Evolutionary conservation across 345 rosid species (phyloP).

Genomic region (Hibiscus mutabilis): DNA sequence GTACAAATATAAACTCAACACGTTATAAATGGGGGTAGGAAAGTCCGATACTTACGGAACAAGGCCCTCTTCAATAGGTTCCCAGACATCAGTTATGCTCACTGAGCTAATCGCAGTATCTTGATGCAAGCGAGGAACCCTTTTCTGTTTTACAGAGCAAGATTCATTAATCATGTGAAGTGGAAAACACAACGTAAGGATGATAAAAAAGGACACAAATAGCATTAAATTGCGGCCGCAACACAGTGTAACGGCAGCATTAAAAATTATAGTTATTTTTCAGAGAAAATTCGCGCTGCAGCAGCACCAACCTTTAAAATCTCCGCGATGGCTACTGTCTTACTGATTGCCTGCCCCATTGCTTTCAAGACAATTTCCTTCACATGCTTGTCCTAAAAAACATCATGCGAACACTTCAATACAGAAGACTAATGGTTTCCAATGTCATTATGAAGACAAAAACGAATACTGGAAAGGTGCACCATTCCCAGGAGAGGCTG

Average conservation of each 20-base stretch:
- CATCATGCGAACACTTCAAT: constrained; percentile 1
- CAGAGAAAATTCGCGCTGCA: too few relatives aligned
- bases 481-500: neutral
- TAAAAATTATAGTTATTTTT: too few relatives aligned
- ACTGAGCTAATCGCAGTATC: constrained; percentile 79
- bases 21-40: neutral
- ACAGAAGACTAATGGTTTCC: neutral
- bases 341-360: constrained; percentile 94
- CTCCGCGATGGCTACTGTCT: constrained; percentile 79
- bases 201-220: neutral
- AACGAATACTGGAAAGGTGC: neutral
- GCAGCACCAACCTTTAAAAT: constrained; percentile 67
- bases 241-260: too few relatives aligned
- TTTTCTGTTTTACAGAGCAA: constrained; percentile 41
- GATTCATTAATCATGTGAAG: neutral
- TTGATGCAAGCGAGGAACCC: constrained; percentile 75
- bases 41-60: constrained; percentile 49
- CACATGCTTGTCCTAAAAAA: constrained; percentile 52
- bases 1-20: neutral
- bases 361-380: constrained; percentile 80
- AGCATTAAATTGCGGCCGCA: too few relatives aligned
- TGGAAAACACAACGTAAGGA: neutral
- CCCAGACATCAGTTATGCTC: constrained; percentile 93
- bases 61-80: constrained; percentile 96
- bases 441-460: neutral